phyloP scores from a whole-genome alignment of 306 rosid genomes.

The Acacia crassicarpa region DNA sequence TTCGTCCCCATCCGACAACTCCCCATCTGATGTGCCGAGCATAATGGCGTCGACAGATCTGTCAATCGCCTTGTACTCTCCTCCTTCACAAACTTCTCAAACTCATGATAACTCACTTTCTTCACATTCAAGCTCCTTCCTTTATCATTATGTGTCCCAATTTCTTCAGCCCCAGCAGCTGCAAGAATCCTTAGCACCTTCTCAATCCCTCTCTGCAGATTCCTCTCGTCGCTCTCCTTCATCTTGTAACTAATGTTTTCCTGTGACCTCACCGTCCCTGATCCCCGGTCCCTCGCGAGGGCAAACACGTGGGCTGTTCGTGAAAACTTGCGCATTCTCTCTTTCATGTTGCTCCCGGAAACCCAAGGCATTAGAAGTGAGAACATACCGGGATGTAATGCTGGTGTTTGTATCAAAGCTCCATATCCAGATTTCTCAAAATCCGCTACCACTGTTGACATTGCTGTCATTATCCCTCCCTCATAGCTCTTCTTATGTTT shows the following conservation, averaged over 20 bases:
- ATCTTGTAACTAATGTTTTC: slow-evolving; percentile 44
- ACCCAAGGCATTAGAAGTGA: slow-evolving; percentile 81
- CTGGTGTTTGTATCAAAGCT: slow-evolving; percentile 78
- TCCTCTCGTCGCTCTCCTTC: slow-evolving; percentile 50
- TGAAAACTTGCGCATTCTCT: slow-evolving; percentile 63
- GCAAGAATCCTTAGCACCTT: slow-evolving; percentile 71
- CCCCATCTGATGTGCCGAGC: slow-evolving; percentile 93
- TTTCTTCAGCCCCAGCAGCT: slow-evolving; percentile 89
- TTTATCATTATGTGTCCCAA: slow-evolving; percentile 66
- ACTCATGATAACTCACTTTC: slow-evolving; percentile 46
- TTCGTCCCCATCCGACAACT: slow-evolving; percentile 75
- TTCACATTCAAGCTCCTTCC: slow-evolving; percentile 65
- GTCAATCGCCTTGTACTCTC: slow-evolving; percentile 66
- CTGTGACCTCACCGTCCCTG: slow-evolving; percentile 51
- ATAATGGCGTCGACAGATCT: slow-evolving; percentile 51
- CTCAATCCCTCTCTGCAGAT: slow-evolving; percentile 59
- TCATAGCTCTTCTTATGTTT: slow-evolving; percentile 68
- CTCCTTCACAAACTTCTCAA: slow-evolving; percentile 69
- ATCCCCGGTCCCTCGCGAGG: slow-evolving; percentile 75
- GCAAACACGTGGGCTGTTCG: slow-evolving; percentile 83
- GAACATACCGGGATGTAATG: slow-evolving; percentile 86
- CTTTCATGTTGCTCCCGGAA: slow-evolving; percentile 61
- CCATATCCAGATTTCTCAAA: slow-evolving; percentile 67
- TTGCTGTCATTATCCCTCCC: slow-evolving; percentile 93
- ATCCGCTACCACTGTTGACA: slow-evolving; percentile 67